Conservation (phyloP, 768 basidiomycete genomes). For the Tulasnella sp. region DNA sequence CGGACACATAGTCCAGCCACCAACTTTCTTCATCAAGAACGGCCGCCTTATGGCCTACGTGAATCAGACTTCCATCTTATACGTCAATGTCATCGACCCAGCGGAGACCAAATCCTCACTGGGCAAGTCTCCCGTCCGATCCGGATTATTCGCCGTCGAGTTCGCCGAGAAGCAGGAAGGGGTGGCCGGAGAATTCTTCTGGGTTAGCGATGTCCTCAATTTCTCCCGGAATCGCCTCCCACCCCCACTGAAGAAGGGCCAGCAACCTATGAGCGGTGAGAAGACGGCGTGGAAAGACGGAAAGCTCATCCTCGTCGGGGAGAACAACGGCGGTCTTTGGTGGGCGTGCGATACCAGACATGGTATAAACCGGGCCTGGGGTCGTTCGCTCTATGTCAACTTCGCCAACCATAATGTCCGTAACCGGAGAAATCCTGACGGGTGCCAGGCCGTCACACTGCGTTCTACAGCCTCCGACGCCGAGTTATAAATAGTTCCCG, state of each 20-base stretch:
- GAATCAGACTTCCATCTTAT: constrained; percentile 45
- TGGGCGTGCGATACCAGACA: neutral
- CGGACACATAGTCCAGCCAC: constrained; percentile 26
- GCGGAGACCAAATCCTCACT: constrained; percentile 24
- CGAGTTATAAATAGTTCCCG: neutral
- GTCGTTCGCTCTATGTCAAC: constrained; percentile 3
- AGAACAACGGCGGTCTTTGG: constrained; percentile 9
- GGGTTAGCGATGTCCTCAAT: neutral
- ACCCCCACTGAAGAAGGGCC: neutral
- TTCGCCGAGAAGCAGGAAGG: constrained; percentile 4
- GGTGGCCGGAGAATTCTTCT: constrained; percentile 5
- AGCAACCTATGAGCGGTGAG: neutral
- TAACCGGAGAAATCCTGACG: constrained; percentile 2
- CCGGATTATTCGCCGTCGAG: neutral
- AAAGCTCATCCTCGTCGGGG: neutral
- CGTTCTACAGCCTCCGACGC: neutral
- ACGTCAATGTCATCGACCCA: constrained; percentile 43
- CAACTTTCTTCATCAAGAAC: constrained; percentile 44
- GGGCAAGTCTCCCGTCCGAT: neutral
- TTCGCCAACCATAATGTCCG: neutral
- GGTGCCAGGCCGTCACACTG: neutral
- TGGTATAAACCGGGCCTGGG: neutral
- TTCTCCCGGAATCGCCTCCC: neutral
- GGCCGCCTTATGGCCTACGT: constrained; percentile 40
- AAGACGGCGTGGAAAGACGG: neutral